Evolutionary conservation across 352 stramenopile species (phyloP).

Genomic region (Globisporangium orthogonon): DNA sequence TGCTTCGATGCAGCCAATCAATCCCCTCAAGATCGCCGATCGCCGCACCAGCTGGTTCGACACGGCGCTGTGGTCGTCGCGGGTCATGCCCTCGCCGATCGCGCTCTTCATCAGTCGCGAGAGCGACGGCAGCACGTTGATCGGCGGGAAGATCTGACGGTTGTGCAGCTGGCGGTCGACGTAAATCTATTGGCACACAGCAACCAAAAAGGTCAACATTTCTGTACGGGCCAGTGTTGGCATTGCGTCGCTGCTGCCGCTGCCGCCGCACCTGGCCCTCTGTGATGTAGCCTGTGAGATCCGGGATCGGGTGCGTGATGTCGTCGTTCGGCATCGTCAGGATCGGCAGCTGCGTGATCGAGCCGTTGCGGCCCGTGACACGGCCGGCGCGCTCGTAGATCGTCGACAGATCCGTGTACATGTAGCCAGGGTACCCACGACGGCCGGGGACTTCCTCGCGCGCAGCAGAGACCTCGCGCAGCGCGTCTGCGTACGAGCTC

Average conservation of each 20-base stretch:
- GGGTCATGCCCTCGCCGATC: constrained; percentile 99
- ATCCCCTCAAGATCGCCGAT: constrained; percentile 4
- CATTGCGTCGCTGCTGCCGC: too few species aligned
- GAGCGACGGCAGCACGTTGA: constrained; percentile 98
- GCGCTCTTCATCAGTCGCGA: constrained; percentile 99
- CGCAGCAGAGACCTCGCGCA: constrained; percentile 95
- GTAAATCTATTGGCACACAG: constrained; percentile 85
- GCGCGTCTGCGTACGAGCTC: constrained; percentile 97
- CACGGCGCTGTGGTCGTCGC: constrained; percentile 96
- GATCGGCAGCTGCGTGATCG: constrained; percentile 99
- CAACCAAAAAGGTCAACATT: not conserved
- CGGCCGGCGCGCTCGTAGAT: constrained; percentile 98
- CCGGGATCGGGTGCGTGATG: constrained; percentile 99
- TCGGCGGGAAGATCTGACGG: constrained; percentile 98
- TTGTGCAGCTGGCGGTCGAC: constrained; percentile 97
- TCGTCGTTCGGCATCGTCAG: constrained; percentile 99
- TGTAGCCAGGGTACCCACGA: constrained; percentile 99
- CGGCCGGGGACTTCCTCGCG: constrained; percentile 95
- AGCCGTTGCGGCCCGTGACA: constrained; percentile 96
- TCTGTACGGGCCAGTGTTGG: too few species aligned
- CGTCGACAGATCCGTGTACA: constrained; percentile 99
- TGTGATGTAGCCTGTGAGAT: constrained; percentile 99
- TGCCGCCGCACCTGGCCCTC: constrained; percentile 89
- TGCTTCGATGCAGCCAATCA: not conserved
- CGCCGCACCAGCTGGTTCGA: constrained; percentile 96